Conservation (phyloP, 306 rosid species). For the Echinosophora koreensis region DNA sequence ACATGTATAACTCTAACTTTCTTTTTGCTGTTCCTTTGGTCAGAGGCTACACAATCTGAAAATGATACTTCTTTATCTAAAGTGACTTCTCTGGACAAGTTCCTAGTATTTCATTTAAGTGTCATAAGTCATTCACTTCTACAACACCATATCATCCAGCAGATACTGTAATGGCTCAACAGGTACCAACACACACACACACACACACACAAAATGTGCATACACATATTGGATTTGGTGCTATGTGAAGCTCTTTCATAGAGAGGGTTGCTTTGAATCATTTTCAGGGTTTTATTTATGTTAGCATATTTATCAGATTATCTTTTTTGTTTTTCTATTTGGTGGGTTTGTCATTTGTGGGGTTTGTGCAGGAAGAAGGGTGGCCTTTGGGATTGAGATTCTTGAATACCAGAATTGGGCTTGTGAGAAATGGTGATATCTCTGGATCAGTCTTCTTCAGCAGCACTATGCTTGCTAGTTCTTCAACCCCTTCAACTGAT, state of each 20-base stretch:
- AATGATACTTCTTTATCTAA: conserved; percentile 49
- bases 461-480: conserved; percentile 64
- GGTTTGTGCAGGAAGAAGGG: conserved; percentile 68
- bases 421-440: conserved; percentile 55
- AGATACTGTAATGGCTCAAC: conserved; percentile 61
- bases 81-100: conserved; percentile 40
- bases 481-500: conserved; percentile 53
- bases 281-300: conserved; percentile 31
- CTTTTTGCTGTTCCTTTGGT: conserved; percentile 36
- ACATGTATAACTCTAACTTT: conserved; percentile 6
- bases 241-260: conserved; percentile 5
- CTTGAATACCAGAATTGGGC: conserved; percentile 69
- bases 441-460: conserved; percentile 70
- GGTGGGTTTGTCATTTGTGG: background rate
- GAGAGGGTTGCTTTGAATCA: conserved; percentile 32
- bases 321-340: background rate
- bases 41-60: conserved; percentile 43
- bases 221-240: background rate
- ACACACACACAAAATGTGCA: background rate
- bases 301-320: background rate
- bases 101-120: conserved; percentile 38
- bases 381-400: conserved; percentile 88
- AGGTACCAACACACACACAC: conserved; percentile 42
- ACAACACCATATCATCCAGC: conserved; percentile 31
- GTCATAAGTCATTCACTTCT: conserved; percentile 23